Conservation (phyloP, 73 alveolate species). For the Tetrahymena malaccensis region DNA sequence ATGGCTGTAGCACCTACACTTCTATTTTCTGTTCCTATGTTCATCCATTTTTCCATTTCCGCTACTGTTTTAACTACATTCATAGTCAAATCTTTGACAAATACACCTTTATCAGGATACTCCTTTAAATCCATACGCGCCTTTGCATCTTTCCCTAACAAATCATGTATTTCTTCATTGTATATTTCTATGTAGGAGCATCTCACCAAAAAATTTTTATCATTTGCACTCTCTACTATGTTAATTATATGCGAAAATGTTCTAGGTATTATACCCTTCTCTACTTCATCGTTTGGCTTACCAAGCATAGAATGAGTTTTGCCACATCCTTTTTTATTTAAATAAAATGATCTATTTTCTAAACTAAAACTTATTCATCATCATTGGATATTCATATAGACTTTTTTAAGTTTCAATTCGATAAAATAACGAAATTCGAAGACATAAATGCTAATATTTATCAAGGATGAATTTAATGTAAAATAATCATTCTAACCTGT, state of each 20-base stretch:
- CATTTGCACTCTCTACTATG: slow-evolving; percentile 71
- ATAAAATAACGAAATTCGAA: neutral
- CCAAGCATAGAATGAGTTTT: slow-evolving; percentile 92
- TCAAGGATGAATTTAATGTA: neutral
- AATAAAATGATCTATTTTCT: neutral
- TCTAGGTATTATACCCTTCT: slow-evolving; percentile 86
- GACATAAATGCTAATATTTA: neutral
- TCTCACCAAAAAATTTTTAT: slow-evolving; percentile 77
- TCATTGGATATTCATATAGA: neutral
- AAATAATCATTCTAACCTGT: slow-evolving; percentile 38
- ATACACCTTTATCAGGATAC: slow-evolving; percentile 75
- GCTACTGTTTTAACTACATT: slow-evolving; percentile 66
- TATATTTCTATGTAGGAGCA: slow-evolving; percentile 93
- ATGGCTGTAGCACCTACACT: slow-evolving; percentile 86
- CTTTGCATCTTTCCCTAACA: slow-evolving; percentile 57
- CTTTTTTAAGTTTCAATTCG: neutral
- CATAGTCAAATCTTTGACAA: slow-evolving; percentile 71
- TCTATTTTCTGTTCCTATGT: slow-evolving; percentile 80
- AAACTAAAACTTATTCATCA: neutral
- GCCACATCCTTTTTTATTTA: slow-evolving; percentile 59
- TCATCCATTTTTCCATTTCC: slow-evolving; percentile 78
- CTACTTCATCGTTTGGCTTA: slow-evolving; percentile 33
- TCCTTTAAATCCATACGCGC: slow-evolving; percentile 81
- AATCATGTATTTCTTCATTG: slow-evolving; percentile 92
- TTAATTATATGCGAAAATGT: slow-evolving; percentile 80